Base-by-base conservation (phyloP, 768 basidiomycete species). In the Podaxis mareebaensis region DNA sequence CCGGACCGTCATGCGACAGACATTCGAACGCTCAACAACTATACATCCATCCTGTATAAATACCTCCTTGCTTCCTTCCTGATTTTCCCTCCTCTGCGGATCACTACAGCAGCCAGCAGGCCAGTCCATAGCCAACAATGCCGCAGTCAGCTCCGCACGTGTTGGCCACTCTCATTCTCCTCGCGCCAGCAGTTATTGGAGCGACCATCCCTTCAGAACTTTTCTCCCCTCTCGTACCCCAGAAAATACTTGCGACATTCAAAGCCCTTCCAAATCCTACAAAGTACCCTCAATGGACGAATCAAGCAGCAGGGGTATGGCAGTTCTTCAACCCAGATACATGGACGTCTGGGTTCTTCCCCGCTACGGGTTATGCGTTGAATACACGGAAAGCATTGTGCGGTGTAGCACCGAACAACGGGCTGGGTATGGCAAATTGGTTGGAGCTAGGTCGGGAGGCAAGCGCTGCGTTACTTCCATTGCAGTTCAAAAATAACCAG, bases 291-390 rank as follows among this genome's bases (percentile, higher is more conserved):
- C 84, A 89, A 65, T 88, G 83, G 65, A 91, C 89, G 3, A 79
- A 82, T 61, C 61, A 63, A 33, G 72, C 64, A 24, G 69, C 65
- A 0, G 88, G 88, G 0, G 67, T 72, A 2, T 90, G 88, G 88
- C 71, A 76, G 5, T 80, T 76, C 65, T 85, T 87, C 73, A 51
- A 63, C 4, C 80, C 86, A 0, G 79, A 88, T 66, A 83, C 82
- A 2, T 90, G 89, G 88, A 87, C 87, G 0, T 83, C 85, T 1
- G 88, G 87, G 0, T 90, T 90, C 77, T 85, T 90, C 71, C 86
- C 88, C 1, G 78, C 79, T 10, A 83, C 83, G 2, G 73, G 81
- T 28, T 90, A 90, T 66, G 86, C 83, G 12, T 73, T 90, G 58
- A 80, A 87, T 68, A 78, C 79, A 46, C 79, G 89, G 24, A 75